These are phyloP conservation scores for Coemansia sp. DNA, from an alignment of 192 early-diverging fungal genomes.

Conservation along the genomic window DNA sequence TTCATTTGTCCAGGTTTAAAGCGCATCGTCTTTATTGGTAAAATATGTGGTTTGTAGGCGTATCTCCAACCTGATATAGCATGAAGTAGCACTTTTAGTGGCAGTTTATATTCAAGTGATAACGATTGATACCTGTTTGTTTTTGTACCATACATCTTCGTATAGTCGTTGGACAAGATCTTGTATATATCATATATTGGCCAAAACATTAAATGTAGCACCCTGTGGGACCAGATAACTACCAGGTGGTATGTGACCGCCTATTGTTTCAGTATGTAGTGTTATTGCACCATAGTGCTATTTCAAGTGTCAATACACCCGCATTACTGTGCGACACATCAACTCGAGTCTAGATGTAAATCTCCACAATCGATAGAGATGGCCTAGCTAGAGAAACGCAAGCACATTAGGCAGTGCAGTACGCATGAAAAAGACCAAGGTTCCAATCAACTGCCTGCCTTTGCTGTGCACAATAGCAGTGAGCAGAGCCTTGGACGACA, in stretches of 20 bases:
- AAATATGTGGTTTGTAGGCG: no score
- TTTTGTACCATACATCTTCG: no score
- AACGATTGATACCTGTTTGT: no score
- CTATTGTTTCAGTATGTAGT: constrained; percentile 16
- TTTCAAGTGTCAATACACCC: constrained; percentile 45
- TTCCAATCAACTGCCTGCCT: constrained; percentile 14
- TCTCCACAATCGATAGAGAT: constrained; percentile 10
- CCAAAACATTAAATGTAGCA: constrained; percentile 9
- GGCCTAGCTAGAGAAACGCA: constrained; percentile 18
- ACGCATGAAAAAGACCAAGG: constrained; percentile 10
- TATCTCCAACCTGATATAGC: no score
- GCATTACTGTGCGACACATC: constrained; percentile 40
- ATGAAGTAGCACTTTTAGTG: no score
- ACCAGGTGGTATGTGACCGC: constrained; percentile 19
- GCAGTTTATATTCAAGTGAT: no score
- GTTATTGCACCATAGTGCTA: constrained; percentile 30
- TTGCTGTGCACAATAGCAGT: constrained; percentile 17
- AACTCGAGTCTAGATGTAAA: constrained; percentile 28
- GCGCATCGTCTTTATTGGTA: no score
- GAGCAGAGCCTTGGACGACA: background rate
- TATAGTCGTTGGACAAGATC: no score
- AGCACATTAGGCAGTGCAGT: constrained; percentile 13
- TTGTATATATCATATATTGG: no score
- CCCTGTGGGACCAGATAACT: constrained; percentile 31
- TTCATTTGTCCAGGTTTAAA: no score